Base-by-base conservation (phyloP, 441 rosid genomes). In the Erodium moschatum region DNA sequence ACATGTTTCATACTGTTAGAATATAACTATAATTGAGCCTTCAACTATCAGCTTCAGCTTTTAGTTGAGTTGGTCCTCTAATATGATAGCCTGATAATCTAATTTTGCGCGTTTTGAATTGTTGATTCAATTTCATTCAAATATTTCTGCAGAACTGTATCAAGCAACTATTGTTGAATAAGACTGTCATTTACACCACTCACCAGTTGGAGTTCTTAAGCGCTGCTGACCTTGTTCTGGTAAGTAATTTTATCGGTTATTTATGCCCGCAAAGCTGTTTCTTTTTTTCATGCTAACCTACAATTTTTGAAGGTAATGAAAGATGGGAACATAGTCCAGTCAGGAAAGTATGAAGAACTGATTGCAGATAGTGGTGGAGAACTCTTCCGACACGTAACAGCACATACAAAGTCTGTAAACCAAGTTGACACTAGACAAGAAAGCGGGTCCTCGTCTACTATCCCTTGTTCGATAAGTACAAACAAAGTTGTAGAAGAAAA, bases 171-270 rank as follows among this genome's bases (percentile, higher is more conserved):
- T 85, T 94, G 16, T 84, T 82, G 75, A 84, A 84, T 20, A 94
- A 89, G 78, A 94, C 96, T 2, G 77, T 87, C 46, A 78, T 94
- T 72, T 94, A 88, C 71, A 96, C 89, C 65, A 91, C 98, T 21
- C 98, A 94, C 81, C 98, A 94, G 86, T 91, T 94, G 7, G 97
- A 94, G 86, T 94, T 94, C 81, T 92, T 94, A 69, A 93, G 96
- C 18, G 91, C 90, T 1, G 93, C 98, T 61, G 98, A 94, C 82
- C 80, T 88, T 75, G 91, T 94, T 81, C 80, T 94, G 92, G 98
- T 93, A 85, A 80, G 83, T 69, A 6, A 12, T 1, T 20, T 38
- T 40, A 18, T 13, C 56, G 16, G 3, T 50, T 50, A n/a, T 2
- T 15, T 33, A 33, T 33, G 38, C 4, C 38, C 5, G 4, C 38